Base-by-base conservation (phyloP, 2,329 filamentous ascomycete species). In the Scedosporium dehoogii region DNA sequence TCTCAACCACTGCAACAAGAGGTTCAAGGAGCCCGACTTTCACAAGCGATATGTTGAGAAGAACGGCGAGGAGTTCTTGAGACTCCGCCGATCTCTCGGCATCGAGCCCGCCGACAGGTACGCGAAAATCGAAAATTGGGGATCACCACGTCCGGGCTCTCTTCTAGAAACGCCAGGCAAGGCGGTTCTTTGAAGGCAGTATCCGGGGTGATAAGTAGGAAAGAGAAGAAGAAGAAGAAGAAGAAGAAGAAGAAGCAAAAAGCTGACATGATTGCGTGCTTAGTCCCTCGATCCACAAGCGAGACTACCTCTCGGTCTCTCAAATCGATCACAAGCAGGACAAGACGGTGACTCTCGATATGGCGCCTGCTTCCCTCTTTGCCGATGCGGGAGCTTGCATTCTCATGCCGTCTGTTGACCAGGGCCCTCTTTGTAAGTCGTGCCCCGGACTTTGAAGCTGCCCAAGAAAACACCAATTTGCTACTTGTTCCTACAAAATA, bases 371-470 rank as follows among this genome's bases (percentile, higher is more conserved):
- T 55, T 70, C 66, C 63, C 68, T 78, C 6, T 79, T 79, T 63
- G 69, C 72, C 2, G 71, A 72, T 25, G 73, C 74, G 59, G 72
- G 70, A 33, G 74, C 76, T 16, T 83, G 81, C 62, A 73, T 81
- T 9, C 71, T 83, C 29, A 77, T 74, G 3, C 78, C 79, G 0
- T 79, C 82, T 65, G 77, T 78, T 10, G 82, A 78, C 4, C 73
- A 81, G 67, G 80, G 80, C 1, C 81, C 81, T 46, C 78, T 78
- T 67, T 80, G 70, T 67, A 67, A 62, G 64, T 63, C n/a, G 12
- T 33, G 9, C 4, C 21, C 10, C 7, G 9, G 9, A 2, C 1
- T 33, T n/a, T 23, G 12, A 21, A 46, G 6, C 38, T 21, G 9
- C 7, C 29, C 29, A 38, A 1, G 9, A 2, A 38, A 9, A 1